These are phyloP conservation scores for Trametes sanguinea DNA, from an alignment of 768 basidiomycete genomes.

Conservation along the genomic window DNA sequence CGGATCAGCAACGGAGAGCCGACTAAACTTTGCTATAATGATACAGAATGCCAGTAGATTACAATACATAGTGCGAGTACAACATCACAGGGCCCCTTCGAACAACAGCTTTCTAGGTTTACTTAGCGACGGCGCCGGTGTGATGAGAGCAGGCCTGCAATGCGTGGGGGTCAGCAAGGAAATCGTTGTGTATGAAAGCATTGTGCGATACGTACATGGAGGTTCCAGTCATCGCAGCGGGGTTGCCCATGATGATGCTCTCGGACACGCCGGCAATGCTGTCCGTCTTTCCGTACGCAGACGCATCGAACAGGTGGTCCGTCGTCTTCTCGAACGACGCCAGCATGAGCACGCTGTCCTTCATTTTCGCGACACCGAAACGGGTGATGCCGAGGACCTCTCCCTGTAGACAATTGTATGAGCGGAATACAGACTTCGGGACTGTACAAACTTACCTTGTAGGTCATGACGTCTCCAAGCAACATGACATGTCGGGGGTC, in stretches of 20 bases:
- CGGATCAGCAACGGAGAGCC: too few species aligned
- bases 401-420: conserved; percentile 54
- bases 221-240: conserved; percentile 91
- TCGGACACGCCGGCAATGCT: conserved; percentile 96
- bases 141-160: conserved; percentile 42
- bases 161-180: background rate
- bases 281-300: conserved; percentile 94
- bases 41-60: conserved; percentile 18
- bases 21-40: conserved; percentile 9
- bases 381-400: conserved; percentile 98
- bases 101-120: conserved; percentile 43
- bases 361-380: conserved; percentile 99
- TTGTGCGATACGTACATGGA: conserved; percentile 69
- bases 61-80: conserved; percentile 12
- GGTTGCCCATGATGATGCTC: conserved; percentile 99
- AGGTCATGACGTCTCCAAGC: conserved; percentile 97
- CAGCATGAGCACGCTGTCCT: conserved; percentile 98
- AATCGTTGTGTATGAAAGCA: background rate
- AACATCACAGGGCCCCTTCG: conserved; percentile 39
- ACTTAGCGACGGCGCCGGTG: conserved; percentile 38
- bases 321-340: conserved; percentile 99
- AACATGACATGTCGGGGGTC: conserved; percentile 99
- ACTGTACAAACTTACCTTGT: conserved; percentile 66
- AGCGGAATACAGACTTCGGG: background rate
- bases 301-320: conserved; percentile 97